These are phyloP conservation scores for Malassezia dermatis DNA, from an alignment of 1,284 basidiomycete species.

Conservation along the genomic window DNA sequence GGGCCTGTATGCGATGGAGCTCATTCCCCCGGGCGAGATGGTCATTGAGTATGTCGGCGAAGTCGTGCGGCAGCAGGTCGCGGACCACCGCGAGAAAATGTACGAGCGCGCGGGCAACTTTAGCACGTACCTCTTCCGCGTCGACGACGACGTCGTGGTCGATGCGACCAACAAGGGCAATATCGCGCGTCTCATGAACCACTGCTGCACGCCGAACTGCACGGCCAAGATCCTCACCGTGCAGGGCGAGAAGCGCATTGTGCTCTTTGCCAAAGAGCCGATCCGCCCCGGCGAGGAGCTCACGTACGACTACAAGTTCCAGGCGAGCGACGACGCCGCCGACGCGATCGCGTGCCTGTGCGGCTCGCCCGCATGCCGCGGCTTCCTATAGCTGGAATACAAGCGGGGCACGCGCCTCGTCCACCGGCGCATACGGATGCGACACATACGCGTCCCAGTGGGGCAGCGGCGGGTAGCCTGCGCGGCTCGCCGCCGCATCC, in stretches of 20 bases:
- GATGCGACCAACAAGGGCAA: constrained; percentile 98
- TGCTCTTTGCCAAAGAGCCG: constrained; percentile 85
- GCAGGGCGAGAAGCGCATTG: constrained; percentile 95
- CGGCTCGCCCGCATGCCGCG: constrained; percentile 47
- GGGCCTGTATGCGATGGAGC: constrained; percentile 59
- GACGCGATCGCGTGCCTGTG: constrained; percentile 50
- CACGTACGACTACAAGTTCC: constrained; percentile 49
- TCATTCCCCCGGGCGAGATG: constrained; percentile 89
- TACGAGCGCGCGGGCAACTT: constrained; percentile 68
- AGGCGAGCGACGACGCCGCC: constrained; percentile 38
- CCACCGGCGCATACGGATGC: constrained; percentile 13
- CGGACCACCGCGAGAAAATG: constrained; percentile 89
- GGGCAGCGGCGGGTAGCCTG: constrained; percentile 12
- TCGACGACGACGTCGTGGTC: constrained; percentile 56
- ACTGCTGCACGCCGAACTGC: constrained; percentile 94
- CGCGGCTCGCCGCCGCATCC: background rate
- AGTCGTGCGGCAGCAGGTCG: constrained; percentile 84
- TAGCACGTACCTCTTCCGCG: constrained; percentile 47
- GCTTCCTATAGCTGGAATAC: constrained; percentile 16
- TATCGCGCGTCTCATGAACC: constrained; percentile 57
- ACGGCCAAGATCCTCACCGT: constrained; percentile 98
- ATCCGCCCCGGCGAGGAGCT: constrained; percentile 62
- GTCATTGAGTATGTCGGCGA: constrained; percentile 99
- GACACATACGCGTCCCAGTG: constrained; percentile 2
- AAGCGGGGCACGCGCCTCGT: background rate